A percentile compares a stretch with the other conserved stretches of the same genome.
Evolutionary conservation across 2,329 filamentous ascomycete genomes (phyloP).

Genomic region (Diatrype stigma): DNA sequence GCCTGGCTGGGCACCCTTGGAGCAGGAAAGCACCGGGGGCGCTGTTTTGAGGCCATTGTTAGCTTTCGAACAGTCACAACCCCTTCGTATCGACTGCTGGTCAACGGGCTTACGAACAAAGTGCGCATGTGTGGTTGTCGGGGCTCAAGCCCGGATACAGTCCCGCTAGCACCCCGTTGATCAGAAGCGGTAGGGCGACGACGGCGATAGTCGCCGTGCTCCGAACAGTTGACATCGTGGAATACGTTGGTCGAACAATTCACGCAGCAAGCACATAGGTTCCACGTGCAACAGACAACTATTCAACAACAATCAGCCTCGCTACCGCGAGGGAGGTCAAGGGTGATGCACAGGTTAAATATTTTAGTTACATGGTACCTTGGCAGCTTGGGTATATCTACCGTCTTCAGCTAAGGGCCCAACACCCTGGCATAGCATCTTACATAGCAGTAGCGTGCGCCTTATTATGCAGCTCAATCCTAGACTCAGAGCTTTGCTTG

Average conservation of each 20-base stretch:
- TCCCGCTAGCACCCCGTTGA: conserved; percentile 29
- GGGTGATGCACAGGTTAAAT: neutral
- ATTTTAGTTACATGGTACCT: too few species aligned
- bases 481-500: neutral
- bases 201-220: conserved; percentile 12
- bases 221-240: conserved; percentile 9
- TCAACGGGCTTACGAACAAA: conserved; percentile 30
- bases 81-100: too few species aligned
- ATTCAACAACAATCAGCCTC: too few species aligned
- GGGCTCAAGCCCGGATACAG: conserved; percentile 42
- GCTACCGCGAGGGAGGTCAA: neutral
- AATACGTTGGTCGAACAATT: neutral
- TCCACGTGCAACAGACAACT: too few species aligned
- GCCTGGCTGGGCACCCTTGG: conserved; percentile 35
- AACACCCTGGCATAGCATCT: neutral
- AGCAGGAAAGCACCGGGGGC: conserved; percentile 43
- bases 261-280: too few species aligned
- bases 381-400: too few species aligned
- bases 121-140: conserved; percentile 53
- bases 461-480: neutral
- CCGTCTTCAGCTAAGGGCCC: too few species aligned
- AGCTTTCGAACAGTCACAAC: neutral
- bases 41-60: conserved; percentile 13
- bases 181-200: conserved; percentile 23
- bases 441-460: neutral